Evolutionary conservation across 2,329 filamentous ascomycete genomes (phyloP).

Genomic region (Pseudogymnoascus sp.): DNA sequence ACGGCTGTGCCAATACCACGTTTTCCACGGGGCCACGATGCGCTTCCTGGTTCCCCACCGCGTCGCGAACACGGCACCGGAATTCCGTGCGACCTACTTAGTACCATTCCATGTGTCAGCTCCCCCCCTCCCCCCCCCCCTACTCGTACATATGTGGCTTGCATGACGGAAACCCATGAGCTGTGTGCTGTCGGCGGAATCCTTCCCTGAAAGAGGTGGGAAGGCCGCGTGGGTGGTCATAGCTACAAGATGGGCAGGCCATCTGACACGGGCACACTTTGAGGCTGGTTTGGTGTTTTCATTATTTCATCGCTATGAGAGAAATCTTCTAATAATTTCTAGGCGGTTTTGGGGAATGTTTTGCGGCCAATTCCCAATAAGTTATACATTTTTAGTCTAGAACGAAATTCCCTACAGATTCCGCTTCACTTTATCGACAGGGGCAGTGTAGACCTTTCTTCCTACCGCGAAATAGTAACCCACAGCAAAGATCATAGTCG

Average conservation of each 20-base stretch:
- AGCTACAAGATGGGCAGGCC: neutral
- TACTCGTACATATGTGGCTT: neutral
- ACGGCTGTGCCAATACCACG: neutral
- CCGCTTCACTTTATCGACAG: constrained; percentile 15
- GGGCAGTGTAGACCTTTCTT: constrained; percentile 26
- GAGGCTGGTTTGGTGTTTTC: too few relatives aligned
- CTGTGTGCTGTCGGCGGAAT: neutral
- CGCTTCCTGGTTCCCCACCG: neutral
- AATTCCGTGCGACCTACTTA: neutral
- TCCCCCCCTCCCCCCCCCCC: neutral
- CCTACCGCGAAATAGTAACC: constrained; percentile 28
- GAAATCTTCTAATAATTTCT: neutral
- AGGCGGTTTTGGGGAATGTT: neutral
- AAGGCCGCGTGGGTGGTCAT: neutral
- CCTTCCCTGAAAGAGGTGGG: neutral
- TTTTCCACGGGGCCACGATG: neutral
- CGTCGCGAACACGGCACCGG: neutral
- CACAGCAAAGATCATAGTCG: constrained; percentile 15
- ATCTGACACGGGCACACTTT: neutral
- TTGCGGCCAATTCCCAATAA: neutral
- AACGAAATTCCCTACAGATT: neutral
- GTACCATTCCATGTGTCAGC: neutral
- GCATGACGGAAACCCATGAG: neutral
- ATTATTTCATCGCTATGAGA: neutral
- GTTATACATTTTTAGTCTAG: constrained; percentile 6